Base-by-base conservation (phyloP, 306 rosid genomes). In the Ceratonia siliqua region DNA sequence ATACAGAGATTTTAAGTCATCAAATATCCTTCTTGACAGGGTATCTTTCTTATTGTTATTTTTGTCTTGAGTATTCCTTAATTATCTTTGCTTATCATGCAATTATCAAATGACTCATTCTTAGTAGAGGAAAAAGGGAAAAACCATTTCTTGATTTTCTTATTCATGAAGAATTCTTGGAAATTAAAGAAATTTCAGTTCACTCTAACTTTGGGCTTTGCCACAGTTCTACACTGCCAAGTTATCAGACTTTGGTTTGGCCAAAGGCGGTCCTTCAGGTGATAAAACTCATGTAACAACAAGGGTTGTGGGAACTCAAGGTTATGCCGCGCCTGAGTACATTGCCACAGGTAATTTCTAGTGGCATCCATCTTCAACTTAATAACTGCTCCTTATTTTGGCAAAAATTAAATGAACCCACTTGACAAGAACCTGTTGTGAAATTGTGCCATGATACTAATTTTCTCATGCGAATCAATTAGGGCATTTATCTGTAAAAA, bases 301-400 rank as follows among this genome's bases (percentile, higher is more conserved):
- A 62, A 35, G 48, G 30, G 48, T 62, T 8, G 5, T 62, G 17
- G 68, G 68, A 62, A 0, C 68, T 6, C 0, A 42, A 35, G 96
- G 96, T 72, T 91, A 91, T 79, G 90, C 97, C 46, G 98, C 98
- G 48, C 97, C 96, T 0, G 96, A 91, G 83, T 94, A 91, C 57
- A 30, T 90, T 1, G 76, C 75, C 65, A 89, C 96, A 70, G 98
- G 97, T 88, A 78, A 70, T 46, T 55, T 79, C 39, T 11, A 35
- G 17, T 22, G 50, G 13, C 50, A 71, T 46, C 61, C 72, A 28
- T 32, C 5, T 36, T 75, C 74, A 33, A 28, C 73, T 74, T 30
- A 59, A 74, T n/a, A 36, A 20, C 4, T 74, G 0, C 11, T 2
- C 54, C 36, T 54, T 65, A 43, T 48, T 52, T 52, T 20, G 27